Percentiles rank a stretch among this genome's conserved stretches.
phyloP scores from a whole-genome alignment of 169 alveolate species.

The Eimeria brunetti region DNA sequence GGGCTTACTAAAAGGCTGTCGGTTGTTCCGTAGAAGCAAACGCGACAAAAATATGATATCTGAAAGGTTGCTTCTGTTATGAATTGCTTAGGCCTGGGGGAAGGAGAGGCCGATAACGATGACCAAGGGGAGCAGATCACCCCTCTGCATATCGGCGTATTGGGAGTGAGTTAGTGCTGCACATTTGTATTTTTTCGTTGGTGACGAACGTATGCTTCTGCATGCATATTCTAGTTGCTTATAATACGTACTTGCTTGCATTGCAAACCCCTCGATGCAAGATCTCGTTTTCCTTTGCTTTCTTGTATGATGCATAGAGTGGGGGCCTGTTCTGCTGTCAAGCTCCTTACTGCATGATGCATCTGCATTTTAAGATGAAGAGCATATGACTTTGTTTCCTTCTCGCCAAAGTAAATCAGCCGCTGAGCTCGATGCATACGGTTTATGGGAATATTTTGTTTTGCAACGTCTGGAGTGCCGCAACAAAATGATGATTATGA shows the following conservation, averaged over 20 bases:
- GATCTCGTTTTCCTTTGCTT: background rate
- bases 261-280: background rate
- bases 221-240: background rate
- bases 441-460: background rate
- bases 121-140: slow-evolving; percentile 9
- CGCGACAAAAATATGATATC: background rate
- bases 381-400: background rate
- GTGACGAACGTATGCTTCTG: background rate
- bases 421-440: background rate
- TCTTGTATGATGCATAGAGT: background rate
- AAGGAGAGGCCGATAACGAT: background rate
- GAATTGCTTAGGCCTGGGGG: slow-evolving; percentile 14
- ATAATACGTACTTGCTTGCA: background rate
- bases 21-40: background rate
- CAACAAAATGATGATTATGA: too few relatives aligned
- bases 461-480: background rate
- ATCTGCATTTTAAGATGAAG: background rate
- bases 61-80: background rate
- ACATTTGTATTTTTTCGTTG: background rate
- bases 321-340: background rate
- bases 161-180: slow-evolving; percentile 2
- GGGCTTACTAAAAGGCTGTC: background rate
- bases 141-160: slow-evolving; percentile 31
- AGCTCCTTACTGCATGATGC: background rate
- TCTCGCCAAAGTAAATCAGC: background rate